Evolutionary conservation across 176 grass and related monocot genomes (phyloP).

Genomic region (Puya raimondii): DNA sequence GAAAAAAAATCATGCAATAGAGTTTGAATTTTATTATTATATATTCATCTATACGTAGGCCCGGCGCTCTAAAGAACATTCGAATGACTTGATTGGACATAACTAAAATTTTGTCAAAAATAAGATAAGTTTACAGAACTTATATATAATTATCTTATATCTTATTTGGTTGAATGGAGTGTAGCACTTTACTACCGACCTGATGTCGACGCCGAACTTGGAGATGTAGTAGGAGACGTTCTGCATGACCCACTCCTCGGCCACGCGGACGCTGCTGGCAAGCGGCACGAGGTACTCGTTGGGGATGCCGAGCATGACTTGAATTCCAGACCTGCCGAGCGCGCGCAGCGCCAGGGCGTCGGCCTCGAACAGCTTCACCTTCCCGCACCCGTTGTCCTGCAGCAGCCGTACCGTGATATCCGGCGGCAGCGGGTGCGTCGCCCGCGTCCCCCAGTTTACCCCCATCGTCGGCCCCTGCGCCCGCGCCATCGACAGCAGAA

Average conservation of each 20-base stretch:
- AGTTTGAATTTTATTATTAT: no score
- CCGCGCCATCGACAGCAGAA: not conserved
- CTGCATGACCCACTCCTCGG: conserved; percentile 79
- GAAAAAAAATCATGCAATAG: no score
- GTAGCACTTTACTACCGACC: conserved; percentile 9
- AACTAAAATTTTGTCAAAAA: no score
- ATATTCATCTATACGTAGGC: no score
- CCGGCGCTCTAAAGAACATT: no score
- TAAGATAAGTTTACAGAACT: not conserved
- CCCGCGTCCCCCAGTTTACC: conserved; percentile 72
- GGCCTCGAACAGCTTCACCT: conserved; percentile 89
- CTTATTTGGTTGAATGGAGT: not conserved
- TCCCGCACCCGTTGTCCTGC: conserved; percentile 62
- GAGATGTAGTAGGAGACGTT: conserved; percentile 81
- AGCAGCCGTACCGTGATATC: conserved; percentile 61
- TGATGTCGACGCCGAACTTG: conserved; percentile 66
- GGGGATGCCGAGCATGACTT: conserved; percentile 94
- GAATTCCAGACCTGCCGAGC: conserved; percentile 65
- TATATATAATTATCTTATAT: not conserved
- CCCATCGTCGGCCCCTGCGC: conserved; percentile 36
- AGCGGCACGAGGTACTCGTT: conserved; percentile 58
- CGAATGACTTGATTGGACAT: no score
- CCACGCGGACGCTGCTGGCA: conserved; percentile 38
- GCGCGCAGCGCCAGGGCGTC: conserved; percentile 40
- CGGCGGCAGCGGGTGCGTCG: conserved; percentile 41